Conservation (phyloP, 805 yeast species). For the Aciculoconidium aculeatum region DNA sequence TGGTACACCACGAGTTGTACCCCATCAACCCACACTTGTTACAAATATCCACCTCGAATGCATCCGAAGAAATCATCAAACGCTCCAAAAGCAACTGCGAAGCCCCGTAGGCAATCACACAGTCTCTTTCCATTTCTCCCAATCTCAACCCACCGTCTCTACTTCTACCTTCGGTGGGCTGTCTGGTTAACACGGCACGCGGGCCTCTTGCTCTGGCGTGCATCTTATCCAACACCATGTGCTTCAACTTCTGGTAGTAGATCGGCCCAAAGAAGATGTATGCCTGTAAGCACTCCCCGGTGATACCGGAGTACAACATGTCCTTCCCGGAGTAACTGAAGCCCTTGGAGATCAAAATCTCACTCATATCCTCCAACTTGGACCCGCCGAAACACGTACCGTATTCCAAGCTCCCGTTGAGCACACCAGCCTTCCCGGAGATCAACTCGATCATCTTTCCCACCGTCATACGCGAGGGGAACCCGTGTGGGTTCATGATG, state of each 20-base stretch:
- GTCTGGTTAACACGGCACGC: conserved; percentile 94
- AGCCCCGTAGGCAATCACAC: conserved; percentile 99
- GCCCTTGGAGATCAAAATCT: conserved; percentile 83
- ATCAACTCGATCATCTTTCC: conserved; percentile 97
- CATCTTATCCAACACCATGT: conserved; percentile 98
- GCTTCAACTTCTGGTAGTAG: conserved; percentile 95
- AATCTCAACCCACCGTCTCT: conserved; percentile 98
- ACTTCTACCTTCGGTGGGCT: conserved; percentile 98
- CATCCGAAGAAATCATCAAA: conserved; percentile 94
- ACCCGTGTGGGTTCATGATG: conserved; percentile 98
- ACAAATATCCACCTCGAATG: conserved; percentile 95
- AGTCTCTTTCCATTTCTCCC: conserved; percentile 99
- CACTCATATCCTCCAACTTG: conserved; percentile 91
- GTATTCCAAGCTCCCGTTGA: conserved; percentile 85
- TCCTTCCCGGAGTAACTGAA: conserved; percentile 95
- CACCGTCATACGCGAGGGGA: conserved; percentile 99
- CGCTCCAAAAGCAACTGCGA: conserved; percentile 90
- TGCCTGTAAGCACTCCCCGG: conserved; percentile 96
- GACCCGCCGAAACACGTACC: conserved; percentile 99
- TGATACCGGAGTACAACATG: conserved; percentile 94
- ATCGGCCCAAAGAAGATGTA: conserved; percentile 98
- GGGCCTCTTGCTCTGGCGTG: conserved; percentile 99
- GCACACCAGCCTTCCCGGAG: conserved; percentile 96
- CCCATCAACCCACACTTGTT: conserved; percentile 95
- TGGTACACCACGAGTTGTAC: conserved; percentile 95